Percentiles rank a stretch among this genome's conserved stretches.
Evolutionary conservation across 2,329 filamentous ascomycete genomes (phyloP).

Genomic region (Microthyrium microscopicum): DNA sequence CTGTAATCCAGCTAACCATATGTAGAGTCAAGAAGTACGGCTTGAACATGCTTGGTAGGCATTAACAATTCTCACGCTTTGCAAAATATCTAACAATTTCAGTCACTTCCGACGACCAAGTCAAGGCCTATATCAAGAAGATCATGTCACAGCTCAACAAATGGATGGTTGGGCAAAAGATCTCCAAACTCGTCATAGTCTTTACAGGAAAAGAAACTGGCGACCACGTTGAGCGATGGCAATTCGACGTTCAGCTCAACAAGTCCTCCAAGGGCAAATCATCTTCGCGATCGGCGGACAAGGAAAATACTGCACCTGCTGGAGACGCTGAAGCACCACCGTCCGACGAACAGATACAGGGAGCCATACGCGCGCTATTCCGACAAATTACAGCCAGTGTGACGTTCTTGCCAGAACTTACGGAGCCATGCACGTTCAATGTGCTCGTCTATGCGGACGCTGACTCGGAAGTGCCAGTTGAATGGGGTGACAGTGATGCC

Average conservation of each 20-base stretch:
- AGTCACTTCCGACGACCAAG: constrained; percentile 93
- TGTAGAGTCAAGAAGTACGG: constrained; percentile 92
- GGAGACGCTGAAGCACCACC: constrained; percentile 23
- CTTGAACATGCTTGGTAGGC: constrained; percentile 76
- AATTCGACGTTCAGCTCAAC: constrained; percentile 70
- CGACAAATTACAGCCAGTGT: constrained; percentile 95
- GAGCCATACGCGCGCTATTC: constrained; percentile 92
- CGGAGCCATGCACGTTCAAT: constrained; percentile 95
- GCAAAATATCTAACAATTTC: constrained; percentile 9
- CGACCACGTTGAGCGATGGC: constrained; percentile 92
- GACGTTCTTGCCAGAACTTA: constrained; percentile 85
- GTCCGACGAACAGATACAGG: constrained; percentile 83
- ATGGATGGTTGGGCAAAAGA: constrained; percentile 96
- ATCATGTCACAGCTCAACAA: constrained; percentile 96
- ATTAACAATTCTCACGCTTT: constrained; percentile 6
- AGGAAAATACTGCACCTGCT: constrained; percentile 48
- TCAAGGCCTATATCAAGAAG: constrained; percentile 97
- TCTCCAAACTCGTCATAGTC: constrained; percentile 90
- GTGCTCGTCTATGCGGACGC: constrained; percentile 95
- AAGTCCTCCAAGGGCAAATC: constrained; percentile 33
- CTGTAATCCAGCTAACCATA: constrained; percentile 9
- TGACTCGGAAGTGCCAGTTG: constrained; percentile 87
- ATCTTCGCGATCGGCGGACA: constrained; percentile 37
- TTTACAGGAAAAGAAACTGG: constrained; percentile 95
- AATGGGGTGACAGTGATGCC: constrained; percentile 96